Conservation (phyloP, 2,329 filamentous ascomycete genomes). For the Pseudonectria buxi region DNA sequence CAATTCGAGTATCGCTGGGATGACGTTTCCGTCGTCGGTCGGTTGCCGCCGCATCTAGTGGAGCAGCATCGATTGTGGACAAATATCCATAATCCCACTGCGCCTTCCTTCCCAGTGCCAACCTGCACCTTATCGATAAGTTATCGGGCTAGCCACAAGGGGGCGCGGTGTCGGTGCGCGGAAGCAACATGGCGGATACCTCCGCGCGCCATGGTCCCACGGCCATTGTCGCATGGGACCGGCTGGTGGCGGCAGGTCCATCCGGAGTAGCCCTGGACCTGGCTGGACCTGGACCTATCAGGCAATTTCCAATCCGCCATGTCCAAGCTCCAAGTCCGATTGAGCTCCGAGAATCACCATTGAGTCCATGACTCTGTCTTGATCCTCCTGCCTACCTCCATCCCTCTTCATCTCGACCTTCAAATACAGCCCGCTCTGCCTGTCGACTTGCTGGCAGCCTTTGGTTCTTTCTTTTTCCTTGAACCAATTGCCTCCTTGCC, state of each 20-base stretch:
- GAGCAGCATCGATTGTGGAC: too few species aligned
- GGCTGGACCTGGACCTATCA: slow-evolving; percentile 10
- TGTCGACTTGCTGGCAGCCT: too few species aligned
- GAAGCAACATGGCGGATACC: slow-evolving; percentile 7
- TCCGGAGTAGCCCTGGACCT: slow-evolving; percentile 17
- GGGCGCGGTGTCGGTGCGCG: too few species aligned
- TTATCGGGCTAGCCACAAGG: too few species aligned
- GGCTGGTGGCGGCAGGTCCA: slow-evolving; percentile 21
- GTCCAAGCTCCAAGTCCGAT: slow-evolving; percentile 17
- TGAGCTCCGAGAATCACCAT: slow-evolving; percentile 18
- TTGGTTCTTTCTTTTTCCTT: too few species aligned
- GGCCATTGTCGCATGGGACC: slow-evolving; percentile 16
- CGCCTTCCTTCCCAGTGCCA: too few species aligned
- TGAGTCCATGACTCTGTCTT: slow-evolving; percentile 3
- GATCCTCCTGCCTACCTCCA: slow-evolving; percentile 5
- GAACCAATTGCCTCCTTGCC: too few species aligned
- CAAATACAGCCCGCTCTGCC: not conserved
- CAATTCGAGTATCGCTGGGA: too few species aligned
- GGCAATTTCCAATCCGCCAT: slow-evolving; percentile 15
- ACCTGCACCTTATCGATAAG: too few species aligned
- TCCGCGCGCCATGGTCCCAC: slow-evolving; percentile 8
- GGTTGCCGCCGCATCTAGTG: too few species aligned
- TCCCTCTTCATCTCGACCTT: slow-evolving; percentile 3
- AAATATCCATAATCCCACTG: too few species aligned
- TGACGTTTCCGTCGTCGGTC: too few species aligned